Evolutionary conservation across 768 basidiomycete species (phyloP), one percentile per base, ranked within the genome.

Genomic region (Termitomyces sp.): DNA sequence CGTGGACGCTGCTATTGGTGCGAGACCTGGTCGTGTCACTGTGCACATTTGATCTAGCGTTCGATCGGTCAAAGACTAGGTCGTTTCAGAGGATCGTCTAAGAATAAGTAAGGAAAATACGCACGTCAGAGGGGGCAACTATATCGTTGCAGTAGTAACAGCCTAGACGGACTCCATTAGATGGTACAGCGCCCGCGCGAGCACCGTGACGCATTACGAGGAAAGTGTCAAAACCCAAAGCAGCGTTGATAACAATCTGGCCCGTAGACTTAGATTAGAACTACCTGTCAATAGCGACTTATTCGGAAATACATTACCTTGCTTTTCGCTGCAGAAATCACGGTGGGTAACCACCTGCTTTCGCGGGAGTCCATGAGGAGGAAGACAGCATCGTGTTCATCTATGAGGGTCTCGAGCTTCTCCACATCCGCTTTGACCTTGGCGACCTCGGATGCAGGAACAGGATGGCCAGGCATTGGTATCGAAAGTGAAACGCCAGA

Each of bases 21-120:
- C 97, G 2, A 98, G 79, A 0, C 96, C 96, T 0, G 97, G 97
- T 22, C 97, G 78, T 0, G 96, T 98, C 32, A 99, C 97, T 0
- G 97, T 98, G 68, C 97, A 99, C 96, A 98, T 98, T 70, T 98
- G 96, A 70, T 98, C 97, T 14, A 98, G 81, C 3, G 95, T 96
- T 43, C 94, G 82, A 68, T 98, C 96, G 0, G 90, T 89, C 83
- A 67, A 47, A 30, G 60, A 66, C 62, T 63, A 44, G 41, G 11
- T 16, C 32, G 20, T 5, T 56, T 26, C 24, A 35, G 46, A 41
- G 8, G 30, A 35, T 5, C 20, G 13, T 36, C 40, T 49, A n/a
- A 22, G 14, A 36, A 28, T n/a, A 20, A 48, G n/a, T 9, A 54
- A 57, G 57, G 47, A 48, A 28, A 44, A 28, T 11, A 67, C 75